Base-by-base conservation (phyloP, 2,329 filamentous ascomycete genomes). In the Fusarium equiseti region DNA sequence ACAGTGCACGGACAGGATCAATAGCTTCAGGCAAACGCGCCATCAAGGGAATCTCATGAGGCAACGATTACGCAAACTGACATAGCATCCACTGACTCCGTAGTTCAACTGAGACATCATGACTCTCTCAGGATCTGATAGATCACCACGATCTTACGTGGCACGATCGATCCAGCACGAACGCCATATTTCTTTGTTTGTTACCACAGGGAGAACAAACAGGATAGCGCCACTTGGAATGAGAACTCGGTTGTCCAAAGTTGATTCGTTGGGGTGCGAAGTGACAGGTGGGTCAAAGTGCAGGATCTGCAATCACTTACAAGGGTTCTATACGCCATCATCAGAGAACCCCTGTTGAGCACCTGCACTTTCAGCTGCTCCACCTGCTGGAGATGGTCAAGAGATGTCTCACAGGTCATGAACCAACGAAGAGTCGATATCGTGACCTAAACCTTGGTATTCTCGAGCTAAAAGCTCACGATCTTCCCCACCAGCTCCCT, bases 271-370 rank as follows among this genome's bases (percentile, higher is more conserved):
- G 12, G 10, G 8, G 6, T 16, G 32, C 13, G 32, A 52, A n/a
- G 50, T 42, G 50, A 52, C 50, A 52, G 50, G 50, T 52, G 50
- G 50, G 35, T 38, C 50, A 8, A 22, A 52, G 24, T 43, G 32
- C 35, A 52, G 32, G 50, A 52, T 52, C 50, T 52, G 35, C 50
- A 52, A 52, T 52, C 18, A 52, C 50, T 42, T 27, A 52, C 50
- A 52, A 52, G 50, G 50, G n/a, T 52, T 27, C 13, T 29, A 1
- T 26, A 42, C 38, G 18, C 35, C 50, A 52, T 52, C 32, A 29
- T 22, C 18, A 27, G 12, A 27, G 18, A 35, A 11, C 32, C 50
- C 50, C 50, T 52, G 50, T 52, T 29, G 13, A 52, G 8, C 50
- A 52, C 26, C 40, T 13, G 9, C 24, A 38, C 24, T 35, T 35